Evolutionary conservation across 2,329 filamentous ascomycete species (phyloP).

Genomic region (Cryphonectria carpinicola): DNA sequence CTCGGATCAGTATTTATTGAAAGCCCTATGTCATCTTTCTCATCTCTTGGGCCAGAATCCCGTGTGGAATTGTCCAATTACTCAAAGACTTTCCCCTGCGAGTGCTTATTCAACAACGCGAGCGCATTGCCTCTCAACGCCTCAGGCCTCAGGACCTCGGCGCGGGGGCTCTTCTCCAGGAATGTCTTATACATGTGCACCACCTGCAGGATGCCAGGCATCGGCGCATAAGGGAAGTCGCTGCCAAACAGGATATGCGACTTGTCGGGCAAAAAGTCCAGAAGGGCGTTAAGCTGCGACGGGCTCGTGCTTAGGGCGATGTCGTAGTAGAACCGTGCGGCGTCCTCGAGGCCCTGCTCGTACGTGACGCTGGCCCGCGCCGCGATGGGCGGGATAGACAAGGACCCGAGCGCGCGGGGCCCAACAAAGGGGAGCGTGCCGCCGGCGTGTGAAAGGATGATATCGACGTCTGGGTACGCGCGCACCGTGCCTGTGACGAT

Average conservation of each 20-base stretch:
- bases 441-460: slow-evolving; percentile 52
- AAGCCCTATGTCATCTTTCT: not conserved
- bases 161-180: slow-evolving; percentile 18
- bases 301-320: slow-evolving; percentile 37
- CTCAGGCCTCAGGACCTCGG: slow-evolving; percentile 22
- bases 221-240: slow-evolving; percentile 42
- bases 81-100: slow-evolving; percentile 7
- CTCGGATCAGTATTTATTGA: not conserved
- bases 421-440: slow-evolving; percentile 47
- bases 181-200: slow-evolving; percentile 23
- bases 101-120: slow-evolving; percentile 24
- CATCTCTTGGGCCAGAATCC: too few relatives aligned
- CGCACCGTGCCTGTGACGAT: slow-evolving; percentile 39
- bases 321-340: slow-evolving; percentile 42
- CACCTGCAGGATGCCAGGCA: slow-evolving; percentile 21
- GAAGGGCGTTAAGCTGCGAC: slow-evolving; percentile 35
- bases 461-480: slow-evolving; percentile 40
- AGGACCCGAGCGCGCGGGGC: slow-evolving; percentile 32
- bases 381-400: slow-evolving; percentile 26
- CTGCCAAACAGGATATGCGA: slow-evolving; percentile 40
- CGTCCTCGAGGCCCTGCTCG: slow-evolving; percentile 27
- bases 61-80: not conserved
- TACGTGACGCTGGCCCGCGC: slow-evolving; percentile 14
- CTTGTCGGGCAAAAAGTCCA: slow-evolving; percentile 35
- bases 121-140: slow-evolving; percentile 19